Evolutionary conservation across 208 protist genomes (phyloP).

Genomic region (Crithidia fasciculata): DNA sequence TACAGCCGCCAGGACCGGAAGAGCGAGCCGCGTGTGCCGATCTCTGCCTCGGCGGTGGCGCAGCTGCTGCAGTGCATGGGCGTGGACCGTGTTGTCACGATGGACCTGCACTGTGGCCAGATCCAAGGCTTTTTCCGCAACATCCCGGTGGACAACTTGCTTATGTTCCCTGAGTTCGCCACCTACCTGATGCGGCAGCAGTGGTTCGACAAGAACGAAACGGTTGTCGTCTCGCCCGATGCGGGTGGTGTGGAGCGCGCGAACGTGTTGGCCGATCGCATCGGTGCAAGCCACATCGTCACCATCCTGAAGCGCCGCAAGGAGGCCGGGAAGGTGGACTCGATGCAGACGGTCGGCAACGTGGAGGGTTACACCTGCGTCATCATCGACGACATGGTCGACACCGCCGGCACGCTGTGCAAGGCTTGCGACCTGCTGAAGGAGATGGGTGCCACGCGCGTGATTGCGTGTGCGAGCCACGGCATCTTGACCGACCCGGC

Average conservation of each 20-base stretch:
- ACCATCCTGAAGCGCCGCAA: conserved; percentile 92
- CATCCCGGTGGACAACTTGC: conserved; percentile 95
- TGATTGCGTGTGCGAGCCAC: conserved; percentile 96
- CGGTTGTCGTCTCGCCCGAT: conserved; percentile 96
- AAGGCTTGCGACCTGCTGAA: conserved; percentile 91
- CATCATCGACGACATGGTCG: conserved; percentile 98
- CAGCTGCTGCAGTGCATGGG: conserved; percentile 94
- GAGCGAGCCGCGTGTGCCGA: conserved; percentile 94
- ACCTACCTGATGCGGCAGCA: conserved; percentile 82
- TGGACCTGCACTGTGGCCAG: conserved; percentile 95
- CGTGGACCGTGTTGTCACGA: conserved; percentile 93
- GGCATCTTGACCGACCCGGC: conserved; percentile 93
- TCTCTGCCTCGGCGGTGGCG: conserved; percentile 95
- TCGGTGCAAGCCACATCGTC: conserved; percentile 89
- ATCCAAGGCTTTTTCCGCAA: conserved; percentile 97
- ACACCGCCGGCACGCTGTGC: conserved; percentile 96
- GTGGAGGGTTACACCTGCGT: conserved; percentile 94
- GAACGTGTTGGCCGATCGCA: conserved; percentile 86
- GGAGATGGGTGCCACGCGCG: conserved; percentile 89
- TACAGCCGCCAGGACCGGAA: conserved; percentile 97
- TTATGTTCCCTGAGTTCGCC: conserved; percentile 90
- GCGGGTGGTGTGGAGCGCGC: conserved; percentile 96
- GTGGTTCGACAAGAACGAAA: conserved; percentile 82
- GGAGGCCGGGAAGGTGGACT: conserved; percentile 93
- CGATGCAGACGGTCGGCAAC: conserved; percentile 96